phyloP scores from a whole-genome alignment of 2,329 filamentous ascomycete genomes.

The Lasiodiplodia hormozganensis region DNA sequence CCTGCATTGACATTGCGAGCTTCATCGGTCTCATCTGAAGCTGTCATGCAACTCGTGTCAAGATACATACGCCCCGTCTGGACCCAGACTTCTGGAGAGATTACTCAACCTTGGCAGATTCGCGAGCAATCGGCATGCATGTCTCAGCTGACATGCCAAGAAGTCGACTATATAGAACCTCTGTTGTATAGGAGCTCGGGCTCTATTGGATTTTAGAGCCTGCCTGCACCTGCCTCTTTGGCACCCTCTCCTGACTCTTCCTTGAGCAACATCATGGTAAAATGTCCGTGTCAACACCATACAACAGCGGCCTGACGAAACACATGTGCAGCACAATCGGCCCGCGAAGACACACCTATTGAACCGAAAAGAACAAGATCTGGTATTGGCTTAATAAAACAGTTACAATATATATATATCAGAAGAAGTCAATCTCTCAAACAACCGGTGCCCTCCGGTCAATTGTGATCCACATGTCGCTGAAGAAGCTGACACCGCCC shows the following conservation, averaged over 20 bases:
- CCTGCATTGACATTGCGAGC: neutral
- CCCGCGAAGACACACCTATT: neutral
- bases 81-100: neutral
- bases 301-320: neutral
- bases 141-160: constrained; percentile 8
- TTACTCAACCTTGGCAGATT: constrained; percentile 6
- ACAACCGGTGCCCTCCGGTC: constrained; percentile 31
- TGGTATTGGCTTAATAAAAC: constrained; percentile 24
- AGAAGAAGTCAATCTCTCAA: constrained; percentile 20
- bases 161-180: neutral
- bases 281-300: neutral
- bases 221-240: constrained; percentile 14
- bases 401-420: constrained; percentile 2
- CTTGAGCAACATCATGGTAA: neutral
- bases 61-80: too few relatives aligned
- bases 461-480: constrained; percentile 51
- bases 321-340: neutral
- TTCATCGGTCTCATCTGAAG: neutral
- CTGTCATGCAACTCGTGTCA: neutral
- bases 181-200: constrained; percentile 14
- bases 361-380: constrained; percentile 4
- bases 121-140: neutral
- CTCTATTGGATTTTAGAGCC: constrained; percentile 12
- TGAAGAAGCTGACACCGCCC: constrained; percentile 52
- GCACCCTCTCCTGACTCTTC: neutral